Conservation (phyloP, 768 basidiomycete species). For the Russula earlei region DNA sequence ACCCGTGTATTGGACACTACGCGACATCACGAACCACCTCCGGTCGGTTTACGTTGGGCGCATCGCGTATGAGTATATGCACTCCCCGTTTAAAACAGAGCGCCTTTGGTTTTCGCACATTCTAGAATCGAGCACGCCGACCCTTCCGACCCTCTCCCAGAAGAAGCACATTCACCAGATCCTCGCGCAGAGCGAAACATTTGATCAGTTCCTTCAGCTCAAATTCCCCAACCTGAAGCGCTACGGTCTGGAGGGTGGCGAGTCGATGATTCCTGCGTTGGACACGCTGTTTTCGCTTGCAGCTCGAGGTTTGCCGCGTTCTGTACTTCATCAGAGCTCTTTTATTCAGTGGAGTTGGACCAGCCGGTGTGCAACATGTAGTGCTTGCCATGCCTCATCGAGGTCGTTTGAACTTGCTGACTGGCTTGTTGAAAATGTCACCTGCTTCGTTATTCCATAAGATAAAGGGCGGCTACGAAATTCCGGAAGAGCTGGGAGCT, state of each 20-base stretch:
- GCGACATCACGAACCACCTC: slow-evolving; percentile 61
- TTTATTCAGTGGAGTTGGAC: background rate
- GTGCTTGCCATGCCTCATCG: slow-evolving; percentile 84
- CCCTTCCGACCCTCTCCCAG: slow-evolving; percentile 25
- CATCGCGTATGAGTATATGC: slow-evolving; percentile 91
- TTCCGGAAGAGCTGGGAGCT: slow-evolving; percentile 53
- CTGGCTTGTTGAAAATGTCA: slow-evolving; percentile 60
- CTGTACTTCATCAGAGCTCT: background rate
- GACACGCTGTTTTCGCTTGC: slow-evolving; percentile 66
- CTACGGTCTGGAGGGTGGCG: slow-evolving; percentile 86
- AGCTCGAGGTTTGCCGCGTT: slow-evolving; percentile 37
- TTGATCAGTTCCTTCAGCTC: slow-evolving; percentile 76
- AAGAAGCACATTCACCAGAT: slow-evolving; percentile 58
- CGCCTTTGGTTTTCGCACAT: slow-evolving; percentile 83
- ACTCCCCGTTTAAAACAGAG: slow-evolving; percentile 78
- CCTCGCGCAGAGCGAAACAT: slow-evolving; percentile 65
- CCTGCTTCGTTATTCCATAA: slow-evolving; percentile 75
- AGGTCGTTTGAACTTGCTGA: slow-evolving; percentile 78
- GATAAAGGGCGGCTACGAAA: slow-evolving; percentile 70
- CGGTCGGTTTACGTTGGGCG: slow-evolving; percentile 69
- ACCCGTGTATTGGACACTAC: slow-evolving; percentile 51
- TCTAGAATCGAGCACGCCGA: slow-evolving; percentile 52
- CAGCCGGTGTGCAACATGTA: slow-evolving; percentile 60
- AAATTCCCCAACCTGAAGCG: slow-evolving; percentile 87
- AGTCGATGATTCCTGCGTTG: slow-evolving; percentile 87